These are phyloP conservation scores for Pouteria campechiana DNA, from an alignment of 179 eudicot species.

Conservation along the genomic window DNA sequence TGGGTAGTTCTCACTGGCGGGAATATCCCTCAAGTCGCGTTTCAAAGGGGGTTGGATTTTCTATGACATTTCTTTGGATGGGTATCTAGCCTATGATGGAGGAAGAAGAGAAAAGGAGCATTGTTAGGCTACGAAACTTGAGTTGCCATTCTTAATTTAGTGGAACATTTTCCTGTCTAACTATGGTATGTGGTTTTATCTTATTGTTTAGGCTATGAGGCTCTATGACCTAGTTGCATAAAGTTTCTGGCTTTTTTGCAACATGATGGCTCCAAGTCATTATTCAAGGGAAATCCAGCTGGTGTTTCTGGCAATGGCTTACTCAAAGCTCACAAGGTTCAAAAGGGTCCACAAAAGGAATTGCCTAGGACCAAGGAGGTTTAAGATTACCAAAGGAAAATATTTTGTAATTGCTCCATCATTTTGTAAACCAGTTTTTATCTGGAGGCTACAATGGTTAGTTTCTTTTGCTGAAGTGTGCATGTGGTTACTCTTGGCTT, in stretches of 20 bases:
- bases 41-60: slow-evolving; percentile 13
- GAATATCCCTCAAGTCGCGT: too few species aligned
- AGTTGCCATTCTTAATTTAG: slow-evolving; percentile 58
- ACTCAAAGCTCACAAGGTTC: slow-evolving; percentile 48
- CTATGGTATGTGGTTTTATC: slow-evolving; percentile 47
- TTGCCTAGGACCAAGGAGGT: slow-evolving; percentile 42
- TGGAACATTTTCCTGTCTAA: slow-evolving; percentile 74
- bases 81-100: slow-evolving; percentile 47
- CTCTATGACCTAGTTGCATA: background rate
- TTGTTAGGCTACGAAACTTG: slow-evolving; percentile 33
- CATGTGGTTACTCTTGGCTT: too few species aligned
- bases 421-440: slow-evolving; percentile 67
- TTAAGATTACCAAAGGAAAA: slow-evolving; percentile 52
- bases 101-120: slow-evolving; percentile 64
- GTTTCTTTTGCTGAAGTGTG: too few species aligned
- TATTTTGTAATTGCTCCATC: slow-evolving; percentile 44
- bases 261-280: slow-evolving; percentile 86
- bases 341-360: slow-evolving; percentile 64
- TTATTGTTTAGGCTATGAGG: background rate
- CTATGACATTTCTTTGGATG: background rate
- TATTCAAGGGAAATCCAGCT: slow-evolving; percentile 65
- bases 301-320: slow-evolving; percentile 43
- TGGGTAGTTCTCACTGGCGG: too few species aligned
- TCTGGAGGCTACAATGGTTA: slow-evolving; percentile 95
- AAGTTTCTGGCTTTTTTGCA: slow-evolving; percentile 7